Conservation (phyloP, 192 early-diverging fungal genomes). For the Phycomyces blakesleeanus region DNA sequence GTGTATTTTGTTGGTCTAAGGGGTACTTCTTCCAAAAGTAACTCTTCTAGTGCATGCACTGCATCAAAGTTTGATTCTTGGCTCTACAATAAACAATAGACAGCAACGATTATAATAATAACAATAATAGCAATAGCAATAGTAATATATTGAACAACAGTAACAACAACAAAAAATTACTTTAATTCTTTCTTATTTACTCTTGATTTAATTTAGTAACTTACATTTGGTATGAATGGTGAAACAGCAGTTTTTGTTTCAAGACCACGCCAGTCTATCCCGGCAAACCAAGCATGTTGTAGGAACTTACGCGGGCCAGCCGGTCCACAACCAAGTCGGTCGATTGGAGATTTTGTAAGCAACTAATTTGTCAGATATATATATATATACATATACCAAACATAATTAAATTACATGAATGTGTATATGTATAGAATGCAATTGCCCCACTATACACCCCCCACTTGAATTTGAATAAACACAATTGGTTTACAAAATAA, state of each 20-base stretch:
- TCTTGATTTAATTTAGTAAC: too few relatives aligned
- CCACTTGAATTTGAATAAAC: too few relatives aligned
- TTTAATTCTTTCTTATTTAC: too few relatives aligned
- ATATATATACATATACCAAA: too few relatives aligned
- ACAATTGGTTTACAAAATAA: too few relatives aligned
- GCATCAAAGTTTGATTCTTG: constrained; percentile 93
- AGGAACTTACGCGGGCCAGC: constrained; percentile 21
- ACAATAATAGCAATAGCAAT: too few relatives aligned
- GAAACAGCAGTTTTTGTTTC: constrained; percentile 19
- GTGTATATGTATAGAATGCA: too few relatives aligned
- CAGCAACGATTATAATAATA: neutral
- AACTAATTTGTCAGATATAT: constrained; percentile 1
- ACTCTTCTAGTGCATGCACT: constrained; percentile 91
- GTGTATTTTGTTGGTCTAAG: neutral
- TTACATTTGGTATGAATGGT: constrained; percentile 22
- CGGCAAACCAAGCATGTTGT: constrained; percentile 25
- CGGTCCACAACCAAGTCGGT: constrained; percentile 16
- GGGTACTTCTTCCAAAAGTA: constrained; percentile 78
- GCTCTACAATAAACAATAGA: constrained; percentile 37
- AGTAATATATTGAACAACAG: too few relatives aligned
- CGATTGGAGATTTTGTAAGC: constrained; percentile 17
- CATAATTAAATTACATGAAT: too few relatives aligned
- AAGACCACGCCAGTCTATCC: constrained; percentile 21
- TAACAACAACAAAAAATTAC: too few relatives aligned
- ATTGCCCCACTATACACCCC: too few relatives aligned